These are phyloP conservation scores for Rhodotorula babjevae DNA, from an alignment of 768 basidiomycete genomes.

Conservation along the genomic window DNA sequence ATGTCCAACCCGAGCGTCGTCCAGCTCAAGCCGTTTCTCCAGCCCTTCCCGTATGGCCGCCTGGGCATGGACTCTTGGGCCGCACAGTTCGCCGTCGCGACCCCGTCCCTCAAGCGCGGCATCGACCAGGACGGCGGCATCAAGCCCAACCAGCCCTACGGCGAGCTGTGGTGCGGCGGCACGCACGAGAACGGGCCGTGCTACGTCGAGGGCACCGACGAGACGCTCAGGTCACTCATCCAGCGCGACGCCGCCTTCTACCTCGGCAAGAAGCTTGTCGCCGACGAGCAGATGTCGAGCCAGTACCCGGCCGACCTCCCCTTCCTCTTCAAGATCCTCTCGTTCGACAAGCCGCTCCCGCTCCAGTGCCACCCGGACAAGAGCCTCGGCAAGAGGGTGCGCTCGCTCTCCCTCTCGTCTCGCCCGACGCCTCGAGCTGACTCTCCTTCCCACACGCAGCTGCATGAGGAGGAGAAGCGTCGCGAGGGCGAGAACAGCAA, in stretches of 20 bases:
- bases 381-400: slow-evolving; percentile 15
- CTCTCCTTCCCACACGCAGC: neutral
- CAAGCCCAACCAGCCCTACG: slow-evolving; percentile 28
- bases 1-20: slow-evolving; percentile 16
- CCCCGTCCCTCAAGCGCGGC: slow-evolving; percentile 3
- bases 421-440: neutral
- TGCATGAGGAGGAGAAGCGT: slow-evolving; percentile 25
- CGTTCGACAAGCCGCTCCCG: slow-evolving; percentile 41
- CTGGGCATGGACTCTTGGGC: slow-evolving; percentile 13
- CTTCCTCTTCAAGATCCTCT: slow-evolving; percentile 40
- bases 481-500: slow-evolving; percentile 30
- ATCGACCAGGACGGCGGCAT: slow-evolving; percentile 30
- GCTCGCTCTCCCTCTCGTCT: neutral
- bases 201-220: slow-evolving; percentile 6
- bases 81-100: slow-evolving; percentile 17
- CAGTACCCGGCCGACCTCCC: slow-evolving; percentile 35
- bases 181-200: slow-evolving; percentile 39
- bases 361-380: slow-evolving; percentile 38
- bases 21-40: slow-evolving; percentile 38
- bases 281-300: slow-evolving; percentile 25
- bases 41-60: slow-evolving; percentile 38
- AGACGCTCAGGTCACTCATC: slow-evolving; percentile 20
- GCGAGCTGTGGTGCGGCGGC: slow-evolving; percentile 29
- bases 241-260: slow-evolving; percentile 20
- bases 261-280: slow-evolving; percentile 33